These are phyloP conservation scores for Murraya koenigii DNA, from an alignment of 345 rosid genomes.

Conservation along the genomic window DNA sequence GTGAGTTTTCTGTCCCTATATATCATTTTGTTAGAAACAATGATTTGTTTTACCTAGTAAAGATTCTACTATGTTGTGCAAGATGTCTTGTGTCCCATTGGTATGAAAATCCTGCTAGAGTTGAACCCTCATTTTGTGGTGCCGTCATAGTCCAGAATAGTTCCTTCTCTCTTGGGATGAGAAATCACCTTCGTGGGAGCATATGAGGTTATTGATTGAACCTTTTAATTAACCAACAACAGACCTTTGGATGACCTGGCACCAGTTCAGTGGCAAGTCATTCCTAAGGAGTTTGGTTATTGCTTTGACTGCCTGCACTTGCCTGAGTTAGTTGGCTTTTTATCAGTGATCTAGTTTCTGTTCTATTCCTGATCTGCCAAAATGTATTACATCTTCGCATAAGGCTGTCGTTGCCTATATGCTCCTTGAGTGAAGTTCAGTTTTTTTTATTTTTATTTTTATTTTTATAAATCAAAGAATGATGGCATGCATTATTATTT, in stretches of 20 bases:
- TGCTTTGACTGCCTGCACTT: neutral
- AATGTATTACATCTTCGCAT: neutral
- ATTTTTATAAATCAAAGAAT: neutral
- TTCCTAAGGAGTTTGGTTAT: neutral
- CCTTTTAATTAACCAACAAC: neutral
- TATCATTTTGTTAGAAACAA: neutral
- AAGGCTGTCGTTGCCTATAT: neutral
- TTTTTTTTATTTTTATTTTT: neutral
- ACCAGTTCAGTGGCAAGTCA: neutral
- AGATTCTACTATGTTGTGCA: neutral
- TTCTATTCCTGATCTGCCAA: neutral
- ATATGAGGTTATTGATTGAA: neutral
- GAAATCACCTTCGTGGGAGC: neutral
- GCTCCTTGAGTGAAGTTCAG: neutral
- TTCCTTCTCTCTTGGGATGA: neutral
- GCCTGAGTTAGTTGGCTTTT: neutral
- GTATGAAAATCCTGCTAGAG: neutral
- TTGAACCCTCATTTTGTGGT: neutral
- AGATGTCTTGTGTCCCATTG: neutral
- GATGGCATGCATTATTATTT: conserved; percentile 6
- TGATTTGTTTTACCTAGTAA: neutral
- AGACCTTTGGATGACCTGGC: neutral
- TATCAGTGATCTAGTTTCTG: neutral
- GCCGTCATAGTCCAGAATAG: neutral
- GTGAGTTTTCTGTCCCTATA: conserved; percentile 37